These are phyloP conservation scores for Fusarium sp. DNA, from an alignment of 2,329 filamentous ascomycete genomes.

Conservation along the genomic window DNA sequence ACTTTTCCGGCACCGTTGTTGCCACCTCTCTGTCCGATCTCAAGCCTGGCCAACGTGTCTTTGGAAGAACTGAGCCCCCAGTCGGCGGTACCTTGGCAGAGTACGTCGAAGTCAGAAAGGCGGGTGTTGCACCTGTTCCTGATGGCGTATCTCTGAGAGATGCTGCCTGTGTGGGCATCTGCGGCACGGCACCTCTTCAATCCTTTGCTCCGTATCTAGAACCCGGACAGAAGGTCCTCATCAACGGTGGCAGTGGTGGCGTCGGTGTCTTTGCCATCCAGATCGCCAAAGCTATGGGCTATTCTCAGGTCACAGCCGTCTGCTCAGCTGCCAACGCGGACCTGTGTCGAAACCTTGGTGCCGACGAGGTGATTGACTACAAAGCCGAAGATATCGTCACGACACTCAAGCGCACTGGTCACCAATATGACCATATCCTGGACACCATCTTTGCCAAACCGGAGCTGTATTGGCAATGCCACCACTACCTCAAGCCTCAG, in stretches of 20 bases:
- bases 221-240: background rate
- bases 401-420: background rate
- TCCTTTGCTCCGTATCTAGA: background rate
- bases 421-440: conserved; percentile 15
- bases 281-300: conserved; percentile 24
- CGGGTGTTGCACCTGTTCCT: conserved; percentile 1
- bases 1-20: conserved; percentile 33
- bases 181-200: conserved; percentile 23
- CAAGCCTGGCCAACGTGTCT: conserved; percentile 7
- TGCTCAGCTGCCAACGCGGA: conserved; percentile 19
- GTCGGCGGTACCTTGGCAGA: conserved; percentile 24
- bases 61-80: conserved; percentile 27
- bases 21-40: background rate
- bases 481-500: conserved; percentile 17
- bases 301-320: conserved; percentile 8
- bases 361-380: conserved; percentile 23
- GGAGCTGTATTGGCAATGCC: conserved; percentile 27
- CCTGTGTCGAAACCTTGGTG: conserved; percentile 17
- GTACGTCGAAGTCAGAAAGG: conserved; percentile 23
- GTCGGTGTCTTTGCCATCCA: conserved; percentile 33
- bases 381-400: background rate
- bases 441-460: conserved; percentile 26
- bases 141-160: conserved; percentile 13
- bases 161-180: conserved; percentile 26
- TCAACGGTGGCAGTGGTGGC: conserved; percentile 35